Evolutionary conservation across 2,329 filamentous ascomycete species (phyloP).

Genomic region (Talaromyces piceae): DNA sequence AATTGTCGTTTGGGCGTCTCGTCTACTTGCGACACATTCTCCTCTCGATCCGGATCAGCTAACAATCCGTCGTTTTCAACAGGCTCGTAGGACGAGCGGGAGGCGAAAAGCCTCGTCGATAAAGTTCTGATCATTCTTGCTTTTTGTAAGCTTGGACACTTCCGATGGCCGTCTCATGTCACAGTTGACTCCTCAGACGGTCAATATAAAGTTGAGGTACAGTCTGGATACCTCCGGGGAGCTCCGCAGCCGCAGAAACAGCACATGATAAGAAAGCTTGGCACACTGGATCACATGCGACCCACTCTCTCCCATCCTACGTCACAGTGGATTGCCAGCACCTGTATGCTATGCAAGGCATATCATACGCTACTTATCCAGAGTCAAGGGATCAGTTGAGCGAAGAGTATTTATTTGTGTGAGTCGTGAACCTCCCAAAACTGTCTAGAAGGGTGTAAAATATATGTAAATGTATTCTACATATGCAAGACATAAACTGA

Average conservation of each 20-base stretch:
- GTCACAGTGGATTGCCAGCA: neutral
- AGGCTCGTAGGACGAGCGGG: slow-evolving; percentile 19
- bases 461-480: neutral
- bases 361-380: neutral
- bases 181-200: neutral
- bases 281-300: neutral
- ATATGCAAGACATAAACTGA: neutral
- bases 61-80: slow-evolving; percentile 15
- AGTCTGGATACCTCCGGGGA: neutral
- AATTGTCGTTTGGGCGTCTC: slow-evolving; percentile 41
- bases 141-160: neutral
- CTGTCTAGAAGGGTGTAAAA: neutral
- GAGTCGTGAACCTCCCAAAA: neutral
- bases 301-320: neutral
- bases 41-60: slow-evolving; percentile 5
- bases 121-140: slow-evolving; percentile 1
- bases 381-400: neutral
- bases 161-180: neutral
- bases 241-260: neutral
- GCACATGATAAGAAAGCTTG: neutral
- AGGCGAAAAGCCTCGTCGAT: slow-evolving; percentile 9
- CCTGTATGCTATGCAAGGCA: no score
- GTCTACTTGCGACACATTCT: slow-evolving; percentile 4
- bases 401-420: slow-evolving; percentile 5
- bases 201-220: neutral